phyloP scores from a whole-genome alignment of 768 basidiomycete species.

The Termitomyces sp. region DNA sequence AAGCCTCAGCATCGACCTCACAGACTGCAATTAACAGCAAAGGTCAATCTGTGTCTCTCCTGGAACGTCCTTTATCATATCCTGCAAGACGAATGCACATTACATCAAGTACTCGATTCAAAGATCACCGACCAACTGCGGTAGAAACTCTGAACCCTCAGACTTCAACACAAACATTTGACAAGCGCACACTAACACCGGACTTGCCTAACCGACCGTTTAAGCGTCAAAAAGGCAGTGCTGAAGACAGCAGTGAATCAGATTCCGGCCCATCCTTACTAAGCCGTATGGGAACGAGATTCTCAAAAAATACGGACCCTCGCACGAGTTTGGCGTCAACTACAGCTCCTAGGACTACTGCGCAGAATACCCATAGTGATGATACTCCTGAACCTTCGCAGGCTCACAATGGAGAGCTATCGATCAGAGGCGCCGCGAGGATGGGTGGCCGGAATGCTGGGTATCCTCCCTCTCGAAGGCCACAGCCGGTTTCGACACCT shows the following conservation, averaged over 20 bases:
- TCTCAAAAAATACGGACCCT: background rate
- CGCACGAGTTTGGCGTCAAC: constrained; percentile 1
- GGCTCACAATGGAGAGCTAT: constrained; percentile 36
- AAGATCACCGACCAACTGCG: background rate
- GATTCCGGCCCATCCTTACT: constrained; percentile 33
- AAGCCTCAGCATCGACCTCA: constrained; percentile 3
- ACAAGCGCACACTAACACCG: constrained; percentile 11
- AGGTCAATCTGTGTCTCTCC: constrained; percentile 1
- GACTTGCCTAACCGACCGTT: constrained; percentile 26
- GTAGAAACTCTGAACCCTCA: background rate
- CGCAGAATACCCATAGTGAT: background rate
- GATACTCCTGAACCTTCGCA: background rate
- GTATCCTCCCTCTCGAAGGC: background rate
- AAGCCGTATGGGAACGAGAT: constrained; percentile 31
- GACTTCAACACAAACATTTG: constrained; percentile 1
- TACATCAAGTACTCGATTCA: constrained; percentile 5
- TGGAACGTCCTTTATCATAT: constrained; percentile 6
- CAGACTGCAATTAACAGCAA: constrained; percentile 2
- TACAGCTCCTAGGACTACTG: constrained; percentile 1
- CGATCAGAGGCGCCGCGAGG: constrained; percentile 50
- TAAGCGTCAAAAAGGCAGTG: constrained; percentile 30
- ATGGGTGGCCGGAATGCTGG: constrained; percentile 5
- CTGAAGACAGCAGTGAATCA: constrained; percentile 9
- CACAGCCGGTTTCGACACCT: constrained; percentile 9
- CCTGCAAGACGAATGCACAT: constrained; percentile 13